Base-by-base conservation (phyloP, 176 grass and related monocot genomes). In the Ampelocalamus luodianensis region DNA sequence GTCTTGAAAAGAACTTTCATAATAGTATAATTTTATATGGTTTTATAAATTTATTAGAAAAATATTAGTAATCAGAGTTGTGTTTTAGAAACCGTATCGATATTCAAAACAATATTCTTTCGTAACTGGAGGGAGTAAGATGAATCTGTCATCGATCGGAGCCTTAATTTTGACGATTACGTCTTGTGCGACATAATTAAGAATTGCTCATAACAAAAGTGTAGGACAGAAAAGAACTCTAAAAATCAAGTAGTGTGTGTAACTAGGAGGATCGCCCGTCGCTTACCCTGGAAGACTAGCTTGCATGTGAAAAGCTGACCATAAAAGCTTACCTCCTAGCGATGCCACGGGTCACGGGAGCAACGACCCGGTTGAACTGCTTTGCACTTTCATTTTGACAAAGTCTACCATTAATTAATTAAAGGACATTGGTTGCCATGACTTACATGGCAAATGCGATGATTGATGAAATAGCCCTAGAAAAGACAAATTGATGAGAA, bases 241-340 rank as follows among this genome's bases (percentile, higher is more conserved):
- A 56, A 56, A 56, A 56, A 29, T 22, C 54, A 56, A 22, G 54
- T 56, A 22, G 7, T 56, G 18, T 6, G 50, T 53, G 5, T 7
- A 53, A 18, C 16, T 53, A 18, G 16, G 16, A 7, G 5, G 51
- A 7, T 54, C 17, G 5, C 1, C 17, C 51, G 20, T 54, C 16
- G 16, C 51, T 54, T 20, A 20, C 17, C 17, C 18, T 54, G 29
- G 29, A 54, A 18, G 22, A 4, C 20, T 22, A 23, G 8, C 9
- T 71, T 24, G 68, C 6, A 46, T 71, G 42, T 71, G 42, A 71
- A 71, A 71, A 46, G 42, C n/a, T 46, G 42, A 71, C n/a, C 5
- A 26, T 23, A 15, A 24, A 14, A 15, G 13, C 24, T 34, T 72
- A 10, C 66, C 50, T 71, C 8, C 29, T 29, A 29, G 40, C 11